Percentiles rank a stretch among this genome's conserved stretches.
Conservation (phyloP, 1,139 yeast species). For the Taphrina flavorubra region DNA sequence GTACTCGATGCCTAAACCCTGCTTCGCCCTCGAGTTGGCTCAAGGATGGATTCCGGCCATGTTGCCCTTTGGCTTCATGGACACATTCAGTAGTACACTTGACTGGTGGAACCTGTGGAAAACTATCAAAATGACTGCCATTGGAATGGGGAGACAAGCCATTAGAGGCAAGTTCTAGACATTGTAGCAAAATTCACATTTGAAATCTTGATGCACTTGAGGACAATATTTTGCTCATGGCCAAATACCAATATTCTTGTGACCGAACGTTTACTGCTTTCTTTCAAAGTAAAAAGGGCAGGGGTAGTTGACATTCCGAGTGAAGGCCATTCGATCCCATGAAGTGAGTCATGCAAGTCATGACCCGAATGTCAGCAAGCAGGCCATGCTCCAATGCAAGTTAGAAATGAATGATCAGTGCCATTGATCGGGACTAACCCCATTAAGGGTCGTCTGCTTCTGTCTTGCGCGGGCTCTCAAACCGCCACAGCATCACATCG, state of each 20-base stretch:
- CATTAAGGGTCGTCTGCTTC: neutral
- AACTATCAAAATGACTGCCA: slow-evolving; percentile 76
- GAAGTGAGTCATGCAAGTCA: too few species aligned
- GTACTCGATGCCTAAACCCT: slow-evolving; percentile 72
- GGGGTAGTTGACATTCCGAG: too few species aligned
- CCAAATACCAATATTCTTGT: neutral
- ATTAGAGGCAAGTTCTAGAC: slow-evolving; percentile 68
- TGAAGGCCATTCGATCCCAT: too few species aligned
- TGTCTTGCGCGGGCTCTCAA: too few species aligned
- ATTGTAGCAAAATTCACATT: neutral
- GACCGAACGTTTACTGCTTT: too few species aligned
- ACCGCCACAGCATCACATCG: slow-evolving; percentile 3
- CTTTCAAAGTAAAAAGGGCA: too few species aligned
- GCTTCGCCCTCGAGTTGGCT: slow-evolving; percentile 91
- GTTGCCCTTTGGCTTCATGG: slow-evolving; percentile 94
- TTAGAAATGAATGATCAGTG: too few species aligned
- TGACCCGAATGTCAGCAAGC: neutral
- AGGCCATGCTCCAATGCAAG: neutral
- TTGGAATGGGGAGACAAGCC: slow-evolving; percentile 74
- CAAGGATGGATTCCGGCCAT: slow-evolving; percentile 97
- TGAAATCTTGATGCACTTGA: neutral
- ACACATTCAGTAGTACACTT: slow-evolving; percentile 76
- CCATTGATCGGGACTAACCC: neutral
- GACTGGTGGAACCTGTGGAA: slow-evolving; percentile 71
- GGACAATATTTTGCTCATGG: neutral